Base-by-base conservation (phyloP, 2,329 filamentous ascomycete species). In the Aureobasidium sp. region DNA sequence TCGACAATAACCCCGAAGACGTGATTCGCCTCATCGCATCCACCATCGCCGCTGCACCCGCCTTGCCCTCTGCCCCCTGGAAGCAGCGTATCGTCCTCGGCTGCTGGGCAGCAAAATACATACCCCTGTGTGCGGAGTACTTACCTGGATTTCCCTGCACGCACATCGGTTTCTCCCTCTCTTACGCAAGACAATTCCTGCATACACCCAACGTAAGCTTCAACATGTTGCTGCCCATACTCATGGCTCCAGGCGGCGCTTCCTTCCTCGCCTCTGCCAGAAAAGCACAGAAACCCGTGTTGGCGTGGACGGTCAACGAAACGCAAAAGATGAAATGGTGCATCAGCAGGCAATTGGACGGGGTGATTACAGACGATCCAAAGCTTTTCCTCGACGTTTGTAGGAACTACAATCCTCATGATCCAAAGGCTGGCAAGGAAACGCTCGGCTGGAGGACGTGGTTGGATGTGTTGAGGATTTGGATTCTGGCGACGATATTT, bases 261-360 rank as follows among this genome's bases (percentile, higher is more conserved):
- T 74, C 76, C 11, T 94, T 96, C 74, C 73, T 91, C 17, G 77
- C 78, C 13, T 45, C 63, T 11, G 54, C 54, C 21, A 55, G 61
- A 17, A 67, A 69, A 2, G 67, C 67, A 9, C 81, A 86, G 59
- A 80, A 87, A 23, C 80, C 81, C 4, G 76, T 96, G 4, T 86
- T 87, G 67, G 81, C 84, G 0, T 97, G 93, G 93, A 96, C 92
- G 0, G 88, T 96, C 54, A 96, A 97, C 70, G 81, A 87, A 15
- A 81, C 83, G 64, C 78, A 79, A 53, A 82, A 84, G 74, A 96
- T 97, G 92, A 81, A 84, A 67, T 96, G 90, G 90, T 81, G 84
- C 64, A 83, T 95, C 35, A 73, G 78, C 29, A 75, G 81, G 43
- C 71, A 73, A 3, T 75, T 95, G 1, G 89, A 95, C 66, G 92